phyloP scores from a whole-genome alignment of 768 basidiomycete species.

The Tulasnella sp. region DNA sequence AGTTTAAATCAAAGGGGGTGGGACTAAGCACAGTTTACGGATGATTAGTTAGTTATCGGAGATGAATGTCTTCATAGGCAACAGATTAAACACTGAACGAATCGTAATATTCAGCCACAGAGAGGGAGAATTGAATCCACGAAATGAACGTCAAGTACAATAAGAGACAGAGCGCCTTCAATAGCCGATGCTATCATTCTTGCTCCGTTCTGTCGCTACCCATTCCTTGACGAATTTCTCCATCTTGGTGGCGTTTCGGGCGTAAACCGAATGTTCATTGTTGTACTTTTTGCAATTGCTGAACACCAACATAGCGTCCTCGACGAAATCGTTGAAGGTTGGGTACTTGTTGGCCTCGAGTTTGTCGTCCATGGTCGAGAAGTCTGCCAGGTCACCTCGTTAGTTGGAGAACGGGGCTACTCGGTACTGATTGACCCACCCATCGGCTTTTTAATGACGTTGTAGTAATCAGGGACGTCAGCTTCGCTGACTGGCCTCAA shows the following conservation, averaged over 20 bases:
- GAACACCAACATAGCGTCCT: conserved; percentile 82
- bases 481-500: conserved; percentile 72
- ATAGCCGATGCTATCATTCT: conserved; percentile 32
- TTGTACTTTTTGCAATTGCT: conserved; percentile 92
- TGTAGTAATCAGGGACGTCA: conserved; percentile 88
- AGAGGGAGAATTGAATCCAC: not conserved
- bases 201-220: conserved; percentile 38
- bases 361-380: conserved; percentile 85
- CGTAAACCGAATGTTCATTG: conserved; percentile 74
- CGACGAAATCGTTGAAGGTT: conserved; percentile 70
- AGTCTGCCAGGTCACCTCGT: conserved; percentile 55
- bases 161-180: not conserved
- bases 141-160: not conserved
- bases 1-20: not conserved
- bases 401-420: conserved; percentile 11
- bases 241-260: conserved; percentile 81
- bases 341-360: conserved; percentile 86
- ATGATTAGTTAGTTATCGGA: not conserved
- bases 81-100: not conserved
- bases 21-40: not conserved
- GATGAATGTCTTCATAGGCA: not conserved
- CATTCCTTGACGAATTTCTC: conserved; percentile 66
- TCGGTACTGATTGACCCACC: conserved; percentile 55
- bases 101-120: not conserved
- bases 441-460: conserved; percentile 90